These are phyloP conservation scores for Aureobasidium sp. DNA, from an alignment of 2,329 filamentous ascomycete genomes.

Conservation along the genomic window DNA sequence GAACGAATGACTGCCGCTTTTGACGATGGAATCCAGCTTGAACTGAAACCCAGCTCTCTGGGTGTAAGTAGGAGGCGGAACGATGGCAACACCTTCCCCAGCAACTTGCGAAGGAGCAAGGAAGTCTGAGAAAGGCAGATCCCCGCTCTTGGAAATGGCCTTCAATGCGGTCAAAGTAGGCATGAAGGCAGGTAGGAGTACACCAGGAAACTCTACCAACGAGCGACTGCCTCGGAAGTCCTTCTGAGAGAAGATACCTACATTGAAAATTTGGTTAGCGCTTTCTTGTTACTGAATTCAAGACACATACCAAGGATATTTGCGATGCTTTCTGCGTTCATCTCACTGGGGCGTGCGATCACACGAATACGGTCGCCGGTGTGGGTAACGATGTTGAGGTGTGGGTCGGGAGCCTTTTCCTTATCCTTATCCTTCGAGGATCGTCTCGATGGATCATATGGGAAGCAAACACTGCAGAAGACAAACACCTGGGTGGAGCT, in stretches of 20 bases:
- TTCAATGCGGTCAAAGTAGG: slow-evolving; percentile 65
- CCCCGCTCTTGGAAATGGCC: slow-evolving; percentile 43
- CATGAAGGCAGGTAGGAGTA: slow-evolving; percentile 65
- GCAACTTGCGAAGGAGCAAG: slow-evolving; percentile 31
- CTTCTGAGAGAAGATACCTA: background rate
- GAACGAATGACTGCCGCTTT: slow-evolving; percentile 29
- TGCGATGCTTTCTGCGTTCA: background rate
- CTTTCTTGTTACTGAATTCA: no score
- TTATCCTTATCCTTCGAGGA: background rate
- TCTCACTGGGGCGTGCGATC: slow-evolving; percentile 21
- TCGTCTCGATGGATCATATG: slow-evolving; percentile 23
- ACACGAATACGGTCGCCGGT: slow-evolving; percentile 24
- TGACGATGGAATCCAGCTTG: slow-evolving; percentile 37
- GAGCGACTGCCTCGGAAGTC: slow-evolving; percentile 6
- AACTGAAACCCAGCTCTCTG: slow-evolving; percentile 56
- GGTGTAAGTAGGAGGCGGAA: slow-evolving; percentile 60
- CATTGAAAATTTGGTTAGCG: background rate
- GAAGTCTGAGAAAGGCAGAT: slow-evolving; percentile 35
- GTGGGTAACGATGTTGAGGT: background rate
- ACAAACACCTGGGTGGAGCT: slow-evolving; percentile 34
- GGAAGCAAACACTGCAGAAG: slow-evolving; percentile 32
- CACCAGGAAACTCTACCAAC: slow-evolving; percentile 68
- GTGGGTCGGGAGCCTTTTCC: background rate
- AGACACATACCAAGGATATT: background rate
- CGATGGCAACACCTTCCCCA: slow-evolving; percentile 25